These are phyloP conservation scores for Saccharum spontaneum DNA, from an alignment of 176 grass and related monocot genomes.

Conservation along the genomic window DNA sequence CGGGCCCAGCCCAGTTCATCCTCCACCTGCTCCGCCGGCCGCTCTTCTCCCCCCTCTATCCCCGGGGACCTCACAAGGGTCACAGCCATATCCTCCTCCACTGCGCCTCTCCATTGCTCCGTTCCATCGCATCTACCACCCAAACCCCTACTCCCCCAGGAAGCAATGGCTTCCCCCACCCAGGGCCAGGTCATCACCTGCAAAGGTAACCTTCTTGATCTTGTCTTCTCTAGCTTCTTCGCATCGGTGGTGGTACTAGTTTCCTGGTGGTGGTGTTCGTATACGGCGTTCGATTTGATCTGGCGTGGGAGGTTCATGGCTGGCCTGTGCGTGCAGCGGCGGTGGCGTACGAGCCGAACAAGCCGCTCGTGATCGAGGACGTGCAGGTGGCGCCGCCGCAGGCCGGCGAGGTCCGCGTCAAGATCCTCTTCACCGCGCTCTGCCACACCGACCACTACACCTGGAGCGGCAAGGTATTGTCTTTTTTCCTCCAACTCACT, in stretches of 20 bases:
- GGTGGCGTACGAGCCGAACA: constrained; percentile 89
- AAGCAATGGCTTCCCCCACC: constrained; percentile 56
- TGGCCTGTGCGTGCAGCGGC: constrained; percentile 53
- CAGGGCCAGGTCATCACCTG: constrained; percentile 95
- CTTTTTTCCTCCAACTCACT: neutral
- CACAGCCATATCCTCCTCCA: neutral
- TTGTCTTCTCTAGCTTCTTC: neutral
- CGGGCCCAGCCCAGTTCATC: neutral
- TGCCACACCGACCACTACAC: constrained; percentile 99
- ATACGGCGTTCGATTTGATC: constrained; percentile 31
- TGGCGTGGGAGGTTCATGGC: neutral
- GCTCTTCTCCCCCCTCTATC: neutral
- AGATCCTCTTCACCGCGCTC: constrained; percentile 88
- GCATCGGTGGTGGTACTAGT: neutral
- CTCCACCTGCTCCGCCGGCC: neutral
- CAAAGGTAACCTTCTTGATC: constrained; percentile 61
- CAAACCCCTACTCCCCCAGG: neutral
- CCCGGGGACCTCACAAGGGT: neutral
- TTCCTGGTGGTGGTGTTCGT: neutral
- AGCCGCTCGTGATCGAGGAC: constrained; percentile 86
- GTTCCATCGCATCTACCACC: neutral
- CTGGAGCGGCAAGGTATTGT: constrained; percentile 93
- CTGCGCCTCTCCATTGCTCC: neutral
- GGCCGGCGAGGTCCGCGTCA: constrained; percentile 90
- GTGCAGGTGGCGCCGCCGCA: constrained; percentile 98